These are phyloP conservation scores for Paulownia fortunei DNA, from an alignment of 257 asterid genomes.

Conservation along the genomic window DNA sequence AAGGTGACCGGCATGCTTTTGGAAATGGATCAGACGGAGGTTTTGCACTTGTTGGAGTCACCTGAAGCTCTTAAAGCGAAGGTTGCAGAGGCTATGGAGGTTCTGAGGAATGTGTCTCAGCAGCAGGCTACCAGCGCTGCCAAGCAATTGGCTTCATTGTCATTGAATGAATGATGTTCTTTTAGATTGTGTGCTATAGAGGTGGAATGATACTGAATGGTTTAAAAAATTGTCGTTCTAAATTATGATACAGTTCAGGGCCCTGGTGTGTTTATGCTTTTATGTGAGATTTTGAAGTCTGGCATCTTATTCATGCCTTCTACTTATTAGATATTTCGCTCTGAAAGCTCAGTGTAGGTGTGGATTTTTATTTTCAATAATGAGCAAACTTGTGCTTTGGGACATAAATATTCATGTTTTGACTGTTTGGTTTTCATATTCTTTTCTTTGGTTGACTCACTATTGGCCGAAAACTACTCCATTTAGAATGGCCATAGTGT, in stretches of 20 bases:
- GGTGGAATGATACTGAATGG: background rate
- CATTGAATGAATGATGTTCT: constrained; percentile 30
- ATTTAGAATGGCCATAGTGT: too few species aligned
- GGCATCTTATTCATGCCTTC: too few species aligned
- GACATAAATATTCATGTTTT: too few species aligned
- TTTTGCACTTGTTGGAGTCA: constrained; percentile 62
- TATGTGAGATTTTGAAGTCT: background rate
- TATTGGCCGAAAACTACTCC: too few species aligned
- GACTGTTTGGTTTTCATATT: too few species aligned
- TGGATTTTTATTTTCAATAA: too few species aligned
- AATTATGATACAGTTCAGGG: too few species aligned
- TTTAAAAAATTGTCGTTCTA: background rate
- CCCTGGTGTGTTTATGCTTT: background rate
- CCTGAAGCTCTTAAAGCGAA: constrained; percentile 61
- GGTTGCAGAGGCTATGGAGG: constrained; percentile 68
- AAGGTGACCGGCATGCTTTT: constrained; percentile 69
- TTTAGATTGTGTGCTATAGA: background rate
- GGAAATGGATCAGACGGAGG: constrained; percentile 80
- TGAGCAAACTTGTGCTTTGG: too few species aligned
- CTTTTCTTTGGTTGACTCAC: too few species aligned
- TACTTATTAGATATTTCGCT: too few species aligned
- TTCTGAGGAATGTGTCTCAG: constrained; percentile 58
- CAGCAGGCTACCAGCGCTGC: constrained; percentile 40
- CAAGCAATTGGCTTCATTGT: constrained; percentile 56
- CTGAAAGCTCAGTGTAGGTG: too few species aligned